These are phyloP conservation scores for Ophiostoma populinum DNA, from an alignment of 2,329 filamentous ascomycete genomes.

Conservation along the genomic window DNA sequence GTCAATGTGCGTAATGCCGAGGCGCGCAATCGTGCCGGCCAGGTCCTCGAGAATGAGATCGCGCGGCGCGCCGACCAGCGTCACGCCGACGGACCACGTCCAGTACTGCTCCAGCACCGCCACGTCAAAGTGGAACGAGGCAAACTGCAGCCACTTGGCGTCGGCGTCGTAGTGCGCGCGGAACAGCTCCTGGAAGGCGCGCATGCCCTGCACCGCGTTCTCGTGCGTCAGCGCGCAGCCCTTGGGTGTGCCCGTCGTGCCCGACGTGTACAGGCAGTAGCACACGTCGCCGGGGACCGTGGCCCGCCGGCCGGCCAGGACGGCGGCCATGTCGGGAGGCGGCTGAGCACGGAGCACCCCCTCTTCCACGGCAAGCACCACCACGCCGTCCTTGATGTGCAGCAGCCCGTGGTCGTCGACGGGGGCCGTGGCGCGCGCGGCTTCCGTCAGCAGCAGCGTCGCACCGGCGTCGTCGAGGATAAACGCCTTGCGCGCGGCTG, in stretches of 20 bases:
- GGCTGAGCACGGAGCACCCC: slow-evolving; percentile 13
- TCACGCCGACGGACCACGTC: slow-evolving; percentile 85
- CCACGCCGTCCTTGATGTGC: slow-evolving; percentile 18
- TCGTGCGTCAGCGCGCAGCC: slow-evolving; percentile 79
- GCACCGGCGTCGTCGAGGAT: slow-evolving; percentile 60
- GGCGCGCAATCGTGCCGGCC: slow-evolving; percentile 48
- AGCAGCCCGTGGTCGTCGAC: slow-evolving; percentile 9
- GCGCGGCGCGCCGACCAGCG: slow-evolving; percentile 63
- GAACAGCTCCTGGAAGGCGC: slow-evolving; percentile 71
- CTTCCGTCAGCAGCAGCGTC: slow-evolving; percentile 41
- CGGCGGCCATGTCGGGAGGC: background rate
- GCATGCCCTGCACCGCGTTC: slow-evolving; percentile 77
- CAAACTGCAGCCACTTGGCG: slow-evolving; percentile 71
- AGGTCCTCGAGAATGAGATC: slow-evolving; percentile 79
- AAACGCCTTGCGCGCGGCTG: slow-evolving; percentile 55
- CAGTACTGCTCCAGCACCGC: slow-evolving; percentile 88
- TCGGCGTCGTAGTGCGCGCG: slow-evolving; percentile 50
- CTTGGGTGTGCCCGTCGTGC: slow-evolving; percentile 74
- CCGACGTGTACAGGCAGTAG: slow-evolving; percentile 77
- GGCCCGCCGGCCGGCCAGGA: background rate
- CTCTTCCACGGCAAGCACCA: slow-evolving; percentile 20
- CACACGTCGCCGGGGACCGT: slow-evolving; percentile 37
- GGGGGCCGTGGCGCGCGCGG: slow-evolving; percentile 4
- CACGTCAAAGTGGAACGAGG: slow-evolving; percentile 87
- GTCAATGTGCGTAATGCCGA: slow-evolving; percentile 79